These are phyloP conservation scores for Aspergillus awamori DNA, from an alignment of 2,329 filamentous ascomycete species.

Conservation along the genomic window DNA sequence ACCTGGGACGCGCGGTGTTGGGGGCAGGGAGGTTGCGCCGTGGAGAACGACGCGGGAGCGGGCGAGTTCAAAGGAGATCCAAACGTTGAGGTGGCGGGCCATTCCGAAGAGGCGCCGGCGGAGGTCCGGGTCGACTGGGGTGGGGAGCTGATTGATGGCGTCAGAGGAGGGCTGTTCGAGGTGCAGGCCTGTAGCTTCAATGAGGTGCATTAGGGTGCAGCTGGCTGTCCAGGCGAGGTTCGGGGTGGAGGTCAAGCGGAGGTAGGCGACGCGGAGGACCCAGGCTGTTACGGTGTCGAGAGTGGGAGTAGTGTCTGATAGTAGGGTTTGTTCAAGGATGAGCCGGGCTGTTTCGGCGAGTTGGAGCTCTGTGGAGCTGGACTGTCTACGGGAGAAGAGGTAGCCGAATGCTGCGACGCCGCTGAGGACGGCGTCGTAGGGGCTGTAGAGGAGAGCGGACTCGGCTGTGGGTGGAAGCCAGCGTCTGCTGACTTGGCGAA, in stretches of 20 bases:
- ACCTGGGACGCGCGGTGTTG: conserved; percentile 44
- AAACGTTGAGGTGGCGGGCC: conserved; percentile 61
- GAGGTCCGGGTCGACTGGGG: conserved; percentile 38
- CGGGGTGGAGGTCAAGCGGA: conserved; percentile 57
- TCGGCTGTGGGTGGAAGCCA: conserved; percentile 25
- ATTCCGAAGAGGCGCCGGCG: conserved; percentile 53
- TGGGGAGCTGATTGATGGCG: conserved; percentile 16
- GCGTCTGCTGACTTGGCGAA: conserved; percentile 35
- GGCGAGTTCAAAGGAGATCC: conserved; percentile 63
- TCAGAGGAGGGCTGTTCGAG: conserved; percentile 29
- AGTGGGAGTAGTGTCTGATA: conserved; percentile 29
- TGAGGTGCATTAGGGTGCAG: conserved; percentile 60
- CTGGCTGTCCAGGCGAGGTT: conserved; percentile 60
- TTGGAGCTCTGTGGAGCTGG: conserved; percentile 48
- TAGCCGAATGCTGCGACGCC: conserved; percentile 60
- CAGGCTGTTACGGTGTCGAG: conserved; percentile 45
- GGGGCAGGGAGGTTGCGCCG: conserved; percentile 49
- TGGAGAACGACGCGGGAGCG: conserved; percentile 55
- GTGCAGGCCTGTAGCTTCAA: conserved; percentile 54
- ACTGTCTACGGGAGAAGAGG: conserved; percentile 53
- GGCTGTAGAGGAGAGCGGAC: conserved; percentile 24
- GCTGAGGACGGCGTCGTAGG: conserved; percentile 55
- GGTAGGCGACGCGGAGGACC: conserved; percentile 57
- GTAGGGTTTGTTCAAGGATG: conserved; percentile 49
- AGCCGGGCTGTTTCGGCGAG: conserved; percentile 52